Evolutionary conservation across 495 filamentous ascomycete species (phyloP).

Genomic region (Beverwykella pulmonaria): DNA sequence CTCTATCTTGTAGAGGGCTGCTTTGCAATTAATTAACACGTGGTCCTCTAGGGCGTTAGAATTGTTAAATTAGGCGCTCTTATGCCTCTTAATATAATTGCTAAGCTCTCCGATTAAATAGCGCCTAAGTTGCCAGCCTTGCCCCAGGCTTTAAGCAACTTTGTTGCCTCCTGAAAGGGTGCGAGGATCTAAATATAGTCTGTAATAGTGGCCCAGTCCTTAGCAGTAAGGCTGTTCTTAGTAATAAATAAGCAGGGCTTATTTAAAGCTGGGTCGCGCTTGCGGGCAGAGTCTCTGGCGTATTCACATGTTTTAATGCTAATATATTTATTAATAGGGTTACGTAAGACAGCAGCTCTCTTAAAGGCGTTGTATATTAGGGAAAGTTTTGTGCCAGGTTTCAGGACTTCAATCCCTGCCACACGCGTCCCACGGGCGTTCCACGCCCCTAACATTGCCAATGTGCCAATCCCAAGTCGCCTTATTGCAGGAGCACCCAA

Average conservation of each 20-base stretch:
- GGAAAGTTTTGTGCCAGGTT: too few relatives aligned
- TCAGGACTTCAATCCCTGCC: too few relatives aligned
- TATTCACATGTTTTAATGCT: background rate
- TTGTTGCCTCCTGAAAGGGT: conserved; percentile 12
- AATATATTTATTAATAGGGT: background rate
- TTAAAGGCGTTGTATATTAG: too few relatives aligned
- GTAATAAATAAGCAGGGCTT: background rate
- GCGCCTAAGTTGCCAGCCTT: conserved; percentile 3
- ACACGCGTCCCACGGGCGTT: too few relatives aligned
- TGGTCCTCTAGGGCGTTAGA: conserved; percentile 16
- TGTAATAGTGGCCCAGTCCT: conserved; percentile 5
- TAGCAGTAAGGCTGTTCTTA: conserved; percentile 4
- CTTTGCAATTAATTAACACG: background rate
- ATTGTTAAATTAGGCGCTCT: conserved; percentile 4
- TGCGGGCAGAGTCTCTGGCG: background rate
- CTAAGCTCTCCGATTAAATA: conserved; percentile 4
- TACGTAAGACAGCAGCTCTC: background rate
- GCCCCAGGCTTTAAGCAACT: background rate
- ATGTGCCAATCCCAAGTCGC: too few relatives aligned
- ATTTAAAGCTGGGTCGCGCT: background rate
- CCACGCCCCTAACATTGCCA: too few relatives aligned
- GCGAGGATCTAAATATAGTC: conserved; percentile 3
- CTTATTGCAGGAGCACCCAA: too few relatives aligned
- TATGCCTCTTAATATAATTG: background rate
- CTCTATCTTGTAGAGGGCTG: background rate